Base-by-base conservation (phyloP, 345 rosid genomes). In the Eucalyptus pauciflora region DNA sequence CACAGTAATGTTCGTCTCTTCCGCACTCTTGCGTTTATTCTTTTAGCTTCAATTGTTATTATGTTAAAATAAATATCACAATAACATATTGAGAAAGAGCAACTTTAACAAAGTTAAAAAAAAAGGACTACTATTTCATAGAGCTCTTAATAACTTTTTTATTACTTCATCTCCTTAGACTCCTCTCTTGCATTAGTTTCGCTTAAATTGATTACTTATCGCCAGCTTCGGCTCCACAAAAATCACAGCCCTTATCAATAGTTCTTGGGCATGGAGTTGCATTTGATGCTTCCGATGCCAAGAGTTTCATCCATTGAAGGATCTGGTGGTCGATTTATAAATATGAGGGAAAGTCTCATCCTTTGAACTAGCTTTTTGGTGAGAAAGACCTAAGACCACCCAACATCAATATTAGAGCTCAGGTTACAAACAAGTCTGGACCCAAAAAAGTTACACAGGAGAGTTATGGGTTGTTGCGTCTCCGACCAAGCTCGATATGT, bases 401-500 rank as follows among this genome's bases (percentile, higher is more conserved):
- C 4, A 18, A 52, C 56, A 52, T 52, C 1, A 4, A 3, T 17
- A 52, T 52, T 4, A 3, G 1, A 52, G 22, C 56, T 1, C 2
- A 52, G 24, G 56, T 52, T 52, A 2, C 24, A 10, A 52, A 18
- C 56, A 52, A 52, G 9, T 52, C 3, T 52, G 22, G 56, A 52
- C 24, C 24, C 56, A 52, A 52, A 52, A 51, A 52, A 52, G 24
- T 52, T 52, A 52, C 56, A 18, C 0, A 0, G 10, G 24, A 18
- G 24, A 52, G 56, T 52, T 52, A 52, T 52, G 56, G 24, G 56
- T 52, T 52, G 22, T 52, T 52, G 9, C 4, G 4, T 18, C 56
- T 52, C 10, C 2, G 4, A 52, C 0, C 1, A 52, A 4, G 10
- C 1, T 52, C 10, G 2, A 52, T 52, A 8, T 52, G 24, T 52